Evolutionary conservation across 805 yeast genomes (phyloP).

Genomic region (Wickerhamiella qilinensis): DNA sequence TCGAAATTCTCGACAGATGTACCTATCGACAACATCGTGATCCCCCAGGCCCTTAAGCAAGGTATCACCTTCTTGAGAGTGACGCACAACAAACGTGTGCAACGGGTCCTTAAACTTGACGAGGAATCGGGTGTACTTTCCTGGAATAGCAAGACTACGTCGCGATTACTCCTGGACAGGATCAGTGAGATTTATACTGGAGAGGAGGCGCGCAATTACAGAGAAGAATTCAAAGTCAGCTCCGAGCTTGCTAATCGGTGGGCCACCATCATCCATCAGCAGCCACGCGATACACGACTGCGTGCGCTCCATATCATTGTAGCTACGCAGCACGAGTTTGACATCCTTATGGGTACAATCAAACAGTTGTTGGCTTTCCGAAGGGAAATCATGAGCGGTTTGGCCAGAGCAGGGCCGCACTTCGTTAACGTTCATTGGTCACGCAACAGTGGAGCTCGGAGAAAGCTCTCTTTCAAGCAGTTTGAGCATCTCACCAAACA

Average conservation of each 20-base stretch:
- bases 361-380: slow-evolving; percentile 40
- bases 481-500: slow-evolving; percentile 48
- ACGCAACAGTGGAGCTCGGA: slow-evolving; percentile 10
- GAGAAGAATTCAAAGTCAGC: slow-evolving; percentile 70
- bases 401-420: slow-evolving; percentile 45
- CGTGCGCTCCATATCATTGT: slow-evolving; percentile 74
- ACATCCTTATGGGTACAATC: slow-evolving; percentile 39
- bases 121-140: slow-evolving; percentile 35
- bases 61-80: slow-evolving; percentile 54
- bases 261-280: slow-evolving; percentile 65
- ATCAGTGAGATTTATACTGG: slow-evolving; percentile 47
- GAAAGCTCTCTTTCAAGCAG: slow-evolving; percentile 39
- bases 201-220: slow-evolving; percentile 61
- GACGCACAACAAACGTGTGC: slow-evolving; percentile 52
- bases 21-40: slow-evolving; percentile 3
- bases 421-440: slow-evolving; percentile 52
- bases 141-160: slow-evolving; percentile 39
- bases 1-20: slow-evolving; percentile 3
- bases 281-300: slow-evolving; percentile 40
- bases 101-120: slow-evolving; percentile 41
- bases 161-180: slow-evolving; percentile 37
- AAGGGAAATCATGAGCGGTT: slow-evolving; percentile 43
- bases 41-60: slow-evolving; percentile 10
- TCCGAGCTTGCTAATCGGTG: slow-evolving; percentile 50
- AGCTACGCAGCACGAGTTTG: slow-evolving; percentile 31